Base-by-base conservation (phyloP, 257 asterid genomes). In the Dorcoceras hygrometricum region DNA sequence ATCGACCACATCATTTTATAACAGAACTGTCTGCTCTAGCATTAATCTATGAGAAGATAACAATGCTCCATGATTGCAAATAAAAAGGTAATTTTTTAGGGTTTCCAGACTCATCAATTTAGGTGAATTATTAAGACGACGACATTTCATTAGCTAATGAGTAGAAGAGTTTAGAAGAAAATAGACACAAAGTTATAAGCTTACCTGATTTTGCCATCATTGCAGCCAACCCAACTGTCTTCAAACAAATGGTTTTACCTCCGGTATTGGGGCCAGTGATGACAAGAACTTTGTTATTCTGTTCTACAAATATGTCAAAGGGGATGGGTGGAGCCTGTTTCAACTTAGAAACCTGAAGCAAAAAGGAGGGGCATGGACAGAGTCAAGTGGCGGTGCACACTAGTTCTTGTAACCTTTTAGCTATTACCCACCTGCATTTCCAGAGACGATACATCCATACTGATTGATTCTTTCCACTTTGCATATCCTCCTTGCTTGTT, bases 161-260 rank as follows among this genome's bases (percentile, higher is more conserved):
- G 59, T 43, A 16, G 51, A 59, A 6, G 58, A 24, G 62, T 39
- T 55, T 43, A 16, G 51, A 59, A 6, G 58, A 24, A 43, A 57
- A 48, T 25, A 36, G 55, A 32, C 61, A 27, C 71, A 16, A 54
- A 16, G n/a, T 71, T 19, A 61, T 18, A 39, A 63, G 61, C 59
- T 74, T 57, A 91, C 99, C 99, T 74, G 99, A 94, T 78, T 90
- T 94, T 73, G 99, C 99, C 99, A 94, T 94, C 97, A 94, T 80
- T 65, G 89, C 94, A 77, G 99, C 99, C 87, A 94, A 82, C 64
- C 95, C 99, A 76, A 90, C 78, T 60, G 97, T 94, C 85, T 94
- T 94, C 86, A 94, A 83, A 75, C 89, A 84, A 76, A 94, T 88
- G 78, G 99, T 94, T 84, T 94, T 94, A 72, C 99, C 99, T 57